These are phyloP conservation scores for Rhinocladiella mackenziei DNA, from an alignment of 2,329 filamentous ascomycete genomes.

Conservation along the genomic window DNA sequence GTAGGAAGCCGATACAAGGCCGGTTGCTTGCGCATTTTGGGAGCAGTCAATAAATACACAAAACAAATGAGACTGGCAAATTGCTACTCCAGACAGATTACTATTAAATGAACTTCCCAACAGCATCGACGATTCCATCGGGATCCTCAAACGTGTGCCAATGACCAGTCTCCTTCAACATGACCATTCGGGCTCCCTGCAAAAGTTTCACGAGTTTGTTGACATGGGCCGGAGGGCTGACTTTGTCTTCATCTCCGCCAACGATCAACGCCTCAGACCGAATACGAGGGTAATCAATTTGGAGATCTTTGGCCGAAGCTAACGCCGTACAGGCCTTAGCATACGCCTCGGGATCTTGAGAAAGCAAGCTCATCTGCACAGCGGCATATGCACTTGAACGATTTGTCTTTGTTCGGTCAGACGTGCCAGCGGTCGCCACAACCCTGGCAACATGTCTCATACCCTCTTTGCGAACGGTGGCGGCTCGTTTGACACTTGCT, in stretches of 20 bases:
- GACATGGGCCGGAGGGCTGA: not conserved
- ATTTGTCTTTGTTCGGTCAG: not conserved
- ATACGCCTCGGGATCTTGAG: not conserved
- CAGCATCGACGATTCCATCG: not conserved
- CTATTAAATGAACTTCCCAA: not conserved
- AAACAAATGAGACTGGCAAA: too few species aligned
- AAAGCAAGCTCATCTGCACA: not conserved
- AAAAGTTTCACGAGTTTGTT: not conserved
- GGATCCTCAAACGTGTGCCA: not conserved
- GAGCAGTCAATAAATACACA: too few species aligned
- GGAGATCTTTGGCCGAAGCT: not conserved
- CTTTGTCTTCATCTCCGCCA: not conserved
- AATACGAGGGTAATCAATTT: not conserved
- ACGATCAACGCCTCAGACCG: not conserved
- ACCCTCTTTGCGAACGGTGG: not conserved
- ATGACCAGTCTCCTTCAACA: not conserved
- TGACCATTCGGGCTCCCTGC: not conserved
- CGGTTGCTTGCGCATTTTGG: too few species aligned
- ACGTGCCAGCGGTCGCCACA: not conserved
- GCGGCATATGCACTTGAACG: not conserved
- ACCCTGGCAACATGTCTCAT: not conserved
- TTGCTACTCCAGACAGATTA: too few species aligned
- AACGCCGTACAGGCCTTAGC: not conserved
- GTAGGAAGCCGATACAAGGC: too few species aligned
- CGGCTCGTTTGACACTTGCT: not conserved